A percentile compares a stretch with the other conserved stretches of the same genome.
phyloP scores from a whole-genome alignment of 2,329 filamentous ascomycete genomes.

The Biscogniauxia mediterranea region DNA sequence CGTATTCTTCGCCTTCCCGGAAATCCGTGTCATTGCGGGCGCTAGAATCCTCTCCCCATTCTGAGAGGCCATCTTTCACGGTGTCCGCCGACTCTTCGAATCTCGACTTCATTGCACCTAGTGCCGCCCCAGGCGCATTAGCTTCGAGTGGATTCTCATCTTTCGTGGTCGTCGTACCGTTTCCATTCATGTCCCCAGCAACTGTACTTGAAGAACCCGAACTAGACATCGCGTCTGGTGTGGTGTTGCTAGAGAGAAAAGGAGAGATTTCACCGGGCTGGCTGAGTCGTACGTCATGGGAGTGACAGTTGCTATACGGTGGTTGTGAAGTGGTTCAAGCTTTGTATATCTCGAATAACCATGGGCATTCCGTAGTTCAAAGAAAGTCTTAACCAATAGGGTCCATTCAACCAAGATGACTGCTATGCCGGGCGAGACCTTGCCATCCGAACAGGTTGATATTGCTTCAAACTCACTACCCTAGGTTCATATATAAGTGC shows the following conservation, averaged over 20 bases:
- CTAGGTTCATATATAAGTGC: neutral
- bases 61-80: constrained; percentile 38
- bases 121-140: constrained; percentile 30
- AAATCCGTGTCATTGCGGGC: constrained; percentile 36
- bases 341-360: neutral
- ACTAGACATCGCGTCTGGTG: neutral
- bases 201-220: neutral
- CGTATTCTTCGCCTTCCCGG: constrained; percentile 50
- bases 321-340: neutral
- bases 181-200: neutral
- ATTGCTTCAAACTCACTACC: neutral
- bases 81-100: constrained; percentile 17
- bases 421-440: neutral
- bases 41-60: constrained; percentile 40
- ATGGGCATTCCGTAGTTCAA: neutral
- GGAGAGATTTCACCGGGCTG: neutral
- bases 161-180: neutral
- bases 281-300: neutral
- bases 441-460: neutral
- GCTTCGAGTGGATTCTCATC: neutral
- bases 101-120: constrained; percentile 14
- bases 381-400: neutral
- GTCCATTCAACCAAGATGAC: neutral
- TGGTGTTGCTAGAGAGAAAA: neutral
- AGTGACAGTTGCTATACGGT: neutral